Base-by-base conservation (phyloP, 2,329 filamentous ascomycete genomes). In the Cercospora sojina region DNA sequence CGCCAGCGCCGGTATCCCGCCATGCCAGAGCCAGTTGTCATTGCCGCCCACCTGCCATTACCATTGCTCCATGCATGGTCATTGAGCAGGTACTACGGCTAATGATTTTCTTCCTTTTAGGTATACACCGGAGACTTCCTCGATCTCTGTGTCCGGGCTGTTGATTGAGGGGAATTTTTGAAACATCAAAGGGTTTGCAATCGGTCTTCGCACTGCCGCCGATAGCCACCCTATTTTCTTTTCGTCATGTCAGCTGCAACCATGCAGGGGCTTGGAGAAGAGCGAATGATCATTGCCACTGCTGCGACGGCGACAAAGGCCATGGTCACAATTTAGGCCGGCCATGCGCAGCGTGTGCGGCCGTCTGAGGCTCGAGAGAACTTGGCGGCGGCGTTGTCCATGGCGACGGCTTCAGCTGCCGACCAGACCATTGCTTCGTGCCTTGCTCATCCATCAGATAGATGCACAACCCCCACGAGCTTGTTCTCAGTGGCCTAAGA, bases 181-280 rank as follows among this genome's bases (percentile, higher is more conserved):
- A 20, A 27, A 59, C 2, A 7, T 31, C n/a, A 43, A 27, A 18
- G 57, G 8, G n/a, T n/a, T n/a, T 43, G 10, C 57, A 2, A 18
- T 25, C 27, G 57, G 57, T 18, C 31, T 59, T 59, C 3, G 16
- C 57, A 59, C 57, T 59, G 12, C n/a, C 57, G 57, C 57, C 57
- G 12, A 10, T n/a, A 5, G 1, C 5, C 56, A 18, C 6, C 18
- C n/a, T 13, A 10, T n/a, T 16, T 12, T 25, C 8, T 27, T 53
- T 59, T 59, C 56, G 25, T 58, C 56, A 58, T 7, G 6, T 3
- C 16, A 41, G 16, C 31, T 58, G 56, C 56, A 32, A 12, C 6
- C 16, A 1, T 1, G 29, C 27, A 10, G 27, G 18, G 29, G 56
- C 56, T 41, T 59, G 56, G 56, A 59, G 56, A 59, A 41, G 8